Conservation (phyloP, 1,139 yeast genomes). For the Debaryomyces sp. region DNA sequence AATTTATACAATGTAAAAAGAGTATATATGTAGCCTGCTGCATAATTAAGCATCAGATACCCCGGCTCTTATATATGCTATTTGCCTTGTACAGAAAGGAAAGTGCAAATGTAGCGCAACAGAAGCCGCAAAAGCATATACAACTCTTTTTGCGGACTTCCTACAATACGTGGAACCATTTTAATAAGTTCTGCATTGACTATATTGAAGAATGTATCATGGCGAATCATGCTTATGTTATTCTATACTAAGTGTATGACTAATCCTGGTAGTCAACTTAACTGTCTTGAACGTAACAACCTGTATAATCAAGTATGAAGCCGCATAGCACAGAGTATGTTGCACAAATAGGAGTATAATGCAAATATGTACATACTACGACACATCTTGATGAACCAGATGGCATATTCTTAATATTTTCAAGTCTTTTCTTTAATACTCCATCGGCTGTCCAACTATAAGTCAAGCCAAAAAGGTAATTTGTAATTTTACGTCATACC, state of each 20-base stretch:
- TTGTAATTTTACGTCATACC: not conserved
- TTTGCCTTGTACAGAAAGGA: not conserved
- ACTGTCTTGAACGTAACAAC: not conserved
- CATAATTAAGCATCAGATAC: not conserved
- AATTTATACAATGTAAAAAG: not conserved
- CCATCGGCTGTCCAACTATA: too few relatives aligned
- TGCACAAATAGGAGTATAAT: too few relatives aligned
- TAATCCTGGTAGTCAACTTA: too few relatives aligned
- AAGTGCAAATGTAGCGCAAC: not conserved
- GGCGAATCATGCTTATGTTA: too few relatives aligned
- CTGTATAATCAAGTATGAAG: not conserved
- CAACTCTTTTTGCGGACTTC: constrained; percentile 16
- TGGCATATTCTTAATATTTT: not conserved
- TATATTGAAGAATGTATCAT: too few relatives aligned
- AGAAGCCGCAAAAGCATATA: not conserved
- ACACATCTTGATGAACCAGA: not conserved
- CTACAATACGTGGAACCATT: too few relatives aligned
- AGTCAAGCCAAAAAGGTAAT: too few relatives aligned
- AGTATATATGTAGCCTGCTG: not conserved
- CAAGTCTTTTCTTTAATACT: not conserved
- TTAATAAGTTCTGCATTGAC: not conserved
- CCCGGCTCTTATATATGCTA: not conserved
- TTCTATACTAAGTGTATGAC: not conserved
- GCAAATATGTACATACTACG: too few relatives aligned
- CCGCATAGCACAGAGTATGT: too few relatives aligned